Conservation (phyloP, 345 rosid species). For the Rhizophora apiculata region DNA sequence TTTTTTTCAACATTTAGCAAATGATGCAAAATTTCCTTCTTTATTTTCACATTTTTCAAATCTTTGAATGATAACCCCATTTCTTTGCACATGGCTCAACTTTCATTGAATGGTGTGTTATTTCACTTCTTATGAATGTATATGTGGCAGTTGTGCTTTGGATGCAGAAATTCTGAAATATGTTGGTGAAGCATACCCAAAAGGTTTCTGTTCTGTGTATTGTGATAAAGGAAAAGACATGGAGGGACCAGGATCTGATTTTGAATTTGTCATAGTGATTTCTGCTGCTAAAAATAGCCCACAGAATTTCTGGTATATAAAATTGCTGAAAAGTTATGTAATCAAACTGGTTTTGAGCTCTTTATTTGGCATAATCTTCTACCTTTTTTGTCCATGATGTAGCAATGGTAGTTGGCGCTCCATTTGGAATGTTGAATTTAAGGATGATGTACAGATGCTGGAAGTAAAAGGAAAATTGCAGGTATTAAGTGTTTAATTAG, state of each 20-base stretch:
- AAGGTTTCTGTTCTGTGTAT: conserved; percentile 78
- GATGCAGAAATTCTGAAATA: conserved; percentile 84
- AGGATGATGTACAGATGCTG: conserved; percentile 71
- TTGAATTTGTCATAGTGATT: conserved; percentile 85
- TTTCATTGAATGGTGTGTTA: too few relatives aligned
- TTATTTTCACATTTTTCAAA: neutral
- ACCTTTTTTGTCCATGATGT: conserved; percentile 14
- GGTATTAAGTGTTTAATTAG: conserved; percentile 34
- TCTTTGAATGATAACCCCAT: too few relatives aligned
- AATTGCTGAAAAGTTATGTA: conserved; percentile 8
- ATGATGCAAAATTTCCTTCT: neutral
- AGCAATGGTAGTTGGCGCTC: conserved; percentile 98
- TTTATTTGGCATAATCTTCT: neutral
- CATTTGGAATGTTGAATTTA: conserved; percentile 76
- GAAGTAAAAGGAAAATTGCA: conserved; percentile 74
- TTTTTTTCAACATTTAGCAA: neutral
- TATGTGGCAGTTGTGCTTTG: conserved; percentile 56
- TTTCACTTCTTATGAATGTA: too few relatives aligned
- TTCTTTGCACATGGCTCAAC: too few relatives aligned
- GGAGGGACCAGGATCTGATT: conserved; percentile 80
- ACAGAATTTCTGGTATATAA: conserved; percentile 84
- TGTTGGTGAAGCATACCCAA: conserved; percentile 86
- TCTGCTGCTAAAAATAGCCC: conserved; percentile 85
- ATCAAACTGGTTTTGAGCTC: neutral
- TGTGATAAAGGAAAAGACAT: conserved; percentile 72